Evolutionary conservation across 768 basidiomycete genomes (phyloP).

Genomic region (Harrya chromipes): DNA sequence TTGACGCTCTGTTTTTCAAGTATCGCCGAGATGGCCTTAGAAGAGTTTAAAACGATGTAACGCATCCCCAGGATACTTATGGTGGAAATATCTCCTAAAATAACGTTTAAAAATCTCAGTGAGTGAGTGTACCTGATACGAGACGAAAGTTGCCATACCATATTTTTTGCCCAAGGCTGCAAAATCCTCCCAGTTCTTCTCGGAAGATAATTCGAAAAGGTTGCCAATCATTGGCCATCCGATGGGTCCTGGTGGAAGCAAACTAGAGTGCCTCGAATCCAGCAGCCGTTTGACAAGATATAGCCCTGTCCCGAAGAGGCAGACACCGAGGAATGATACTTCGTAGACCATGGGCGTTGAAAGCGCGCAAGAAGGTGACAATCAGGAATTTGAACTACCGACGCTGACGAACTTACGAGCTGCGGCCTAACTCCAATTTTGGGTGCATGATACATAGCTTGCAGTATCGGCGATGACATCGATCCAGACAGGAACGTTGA

Average conservation of each 20-base stretch:
- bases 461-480: too few species aligned
- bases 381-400: too few species aligned
- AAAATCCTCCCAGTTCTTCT: too few species aligned
- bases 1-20: slow-evolving; percentile 54
- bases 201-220: too few species aligned
- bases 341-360: neutral
- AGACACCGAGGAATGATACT: slow-evolving; percentile 5
- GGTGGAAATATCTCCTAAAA: slow-evolving; percentile 16
- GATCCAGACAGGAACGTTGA: too few species aligned
- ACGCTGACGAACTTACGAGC: too few species aligned
- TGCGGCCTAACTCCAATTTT: too few species aligned
- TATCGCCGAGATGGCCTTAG: slow-evolving; percentile 43
- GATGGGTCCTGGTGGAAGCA: slow-evolving; percentile 21
- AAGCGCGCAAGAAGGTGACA: neutral
- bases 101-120: too few species aligned
- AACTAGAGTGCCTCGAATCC: neutral
- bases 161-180: too few species aligned
- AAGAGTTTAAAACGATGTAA: slow-evolving; percentile 49
- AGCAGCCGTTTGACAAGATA: slow-evolving; percentile 7
- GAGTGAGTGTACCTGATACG: too few species aligned
- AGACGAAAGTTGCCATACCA: too few species aligned
- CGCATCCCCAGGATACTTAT: slow-evolving; percentile 40
- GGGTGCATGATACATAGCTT: too few species aligned
- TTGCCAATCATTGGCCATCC: neutral
- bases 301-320: slow-evolving; percentile 16